phyloP scores from a whole-genome alignment of 768 basidiomycete genomes.

The Rhodotorula paludigena region DNA sequence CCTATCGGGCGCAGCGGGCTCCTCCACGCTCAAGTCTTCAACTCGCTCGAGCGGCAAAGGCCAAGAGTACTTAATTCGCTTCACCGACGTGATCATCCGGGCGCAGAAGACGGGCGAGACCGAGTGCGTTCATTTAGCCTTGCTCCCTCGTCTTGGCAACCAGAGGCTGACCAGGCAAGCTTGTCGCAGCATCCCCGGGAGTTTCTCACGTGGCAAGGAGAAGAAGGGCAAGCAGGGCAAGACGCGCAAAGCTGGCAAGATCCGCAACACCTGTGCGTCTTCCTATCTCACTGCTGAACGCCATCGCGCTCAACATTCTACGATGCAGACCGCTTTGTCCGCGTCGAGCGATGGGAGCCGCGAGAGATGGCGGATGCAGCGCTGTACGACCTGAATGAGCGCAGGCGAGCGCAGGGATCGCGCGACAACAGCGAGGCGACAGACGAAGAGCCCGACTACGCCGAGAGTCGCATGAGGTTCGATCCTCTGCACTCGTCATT shows the following conservation, averaged over 20 bases:
- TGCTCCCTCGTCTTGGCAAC: background rate
- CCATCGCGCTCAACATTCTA: background rate
- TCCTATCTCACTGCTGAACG: background rate
- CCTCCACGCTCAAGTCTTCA: background rate
- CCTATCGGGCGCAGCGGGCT: background rate
- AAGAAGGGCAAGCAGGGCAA: conserved; percentile 36
- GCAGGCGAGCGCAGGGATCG: background rate
- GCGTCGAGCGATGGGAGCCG: conserved; percentile 41
- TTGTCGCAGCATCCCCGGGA: conserved; percentile 30
- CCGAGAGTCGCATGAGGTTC: conserved; percentile 40
- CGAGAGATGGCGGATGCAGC: background rate
- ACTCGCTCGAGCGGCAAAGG: conserved; percentile 52
- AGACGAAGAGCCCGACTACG: background rate
- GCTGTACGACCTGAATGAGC: conserved; percentile 22
- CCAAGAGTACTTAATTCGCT: conserved; percentile 91
- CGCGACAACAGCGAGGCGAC: background rate
- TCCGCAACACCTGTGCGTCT: conserved; percentile 34
- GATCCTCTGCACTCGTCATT: background rate
- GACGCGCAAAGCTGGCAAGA: conserved; percentile 39
- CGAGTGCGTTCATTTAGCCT: conserved; percentile 42
- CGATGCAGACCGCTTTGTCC: conserved; percentile 33
- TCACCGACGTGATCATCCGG: conserved; percentile 89
- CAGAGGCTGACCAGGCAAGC: conserved; percentile 1
- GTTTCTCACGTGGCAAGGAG: conserved; percentile 36
- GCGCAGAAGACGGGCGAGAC: conserved; percentile 89